Base-by-base conservation (phyloP, 1,139 yeast species). In the Pichiaceae sp. region DNA sequence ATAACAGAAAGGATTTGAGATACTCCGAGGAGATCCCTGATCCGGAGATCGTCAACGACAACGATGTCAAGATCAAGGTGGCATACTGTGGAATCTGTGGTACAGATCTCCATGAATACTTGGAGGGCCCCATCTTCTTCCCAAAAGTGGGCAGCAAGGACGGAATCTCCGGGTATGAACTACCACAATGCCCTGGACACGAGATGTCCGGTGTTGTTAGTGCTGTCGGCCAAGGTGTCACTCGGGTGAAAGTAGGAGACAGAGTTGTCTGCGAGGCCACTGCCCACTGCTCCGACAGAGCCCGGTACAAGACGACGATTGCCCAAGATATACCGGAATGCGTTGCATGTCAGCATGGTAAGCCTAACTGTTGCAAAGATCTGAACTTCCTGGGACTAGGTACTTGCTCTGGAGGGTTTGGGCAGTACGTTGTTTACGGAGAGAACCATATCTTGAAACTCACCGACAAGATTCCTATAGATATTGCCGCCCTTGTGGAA, bases 21-120 rank as follows among this genome's bases (percentile, higher is more conserved):
- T 73, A 62, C 47, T 63, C 68, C 3, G 56, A 59, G 1, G 55
- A 57, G 25, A 57, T 69, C 28, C 58, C 65, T n/a, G 68, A 62
- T 38, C 82, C 83, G 3, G 46, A 51, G 25, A 57, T 72, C 25
- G 45, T 47, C 2, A 60, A 62, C 29, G 64, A 68, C 1, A 65
- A 64, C 37, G 78, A 75, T 42, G 72, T 75, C 16, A 63, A 72
- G 33, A 49, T 75, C 20, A 69, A 67, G 42, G 62, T 75, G 5
- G 64, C 68, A 4, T 73, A 62, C 56, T 71, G 78, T 48, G 82
- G 81, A 20, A 74, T 72, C 33, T 72, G 81, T 52, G 80, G 81
- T 18, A 62, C 75, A 0, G 82, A 75, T 50, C 51, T 75, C 20
- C 77, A 73, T 44, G 79, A 73, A 48, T 72, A 60, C 43, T 55